phyloP scores from a whole-genome alignment of 2,329 filamentous ascomycete species.

The Fusarium nanum region DNA sequence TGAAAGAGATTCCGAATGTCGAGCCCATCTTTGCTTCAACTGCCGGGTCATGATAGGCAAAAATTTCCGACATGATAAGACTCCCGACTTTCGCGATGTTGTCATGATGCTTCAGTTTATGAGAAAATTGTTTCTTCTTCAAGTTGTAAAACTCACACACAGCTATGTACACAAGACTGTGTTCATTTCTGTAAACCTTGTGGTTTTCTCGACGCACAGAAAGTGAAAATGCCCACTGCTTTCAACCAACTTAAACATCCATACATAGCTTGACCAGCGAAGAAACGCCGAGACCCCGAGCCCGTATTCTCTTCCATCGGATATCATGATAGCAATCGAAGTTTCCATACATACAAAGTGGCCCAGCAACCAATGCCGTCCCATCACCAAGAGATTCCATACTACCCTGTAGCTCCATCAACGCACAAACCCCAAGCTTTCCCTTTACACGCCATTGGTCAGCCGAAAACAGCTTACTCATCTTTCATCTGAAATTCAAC shows the following conservation, averaged over 20 bases:
- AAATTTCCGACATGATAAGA: not conserved
- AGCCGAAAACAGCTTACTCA: not conserved
- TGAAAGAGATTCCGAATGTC: slow-evolving; percentile 14
- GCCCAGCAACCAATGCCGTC: not conserved
- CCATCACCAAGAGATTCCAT: not conserved
- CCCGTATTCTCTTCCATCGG: not conserved
- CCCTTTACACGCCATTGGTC: slow-evolving; percentile 33
- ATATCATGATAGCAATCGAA: not conserved
- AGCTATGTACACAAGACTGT: too few relatives aligned
- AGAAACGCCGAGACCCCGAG: slow-evolving; percentile 2
- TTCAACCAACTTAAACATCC: not conserved
- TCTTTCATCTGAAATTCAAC: not conserved
- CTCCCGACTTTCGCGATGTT: not conserved
- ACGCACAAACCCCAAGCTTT: not conserved
- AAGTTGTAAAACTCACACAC: not conserved
- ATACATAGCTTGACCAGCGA: not conserved
- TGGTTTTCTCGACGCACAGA: not conserved
- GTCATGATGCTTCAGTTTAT: not conserved
- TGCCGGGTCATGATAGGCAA: not conserved
- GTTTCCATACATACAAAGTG: not conserved
- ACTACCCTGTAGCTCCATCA: not conserved
- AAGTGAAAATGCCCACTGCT: not conserved
- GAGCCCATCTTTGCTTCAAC: not conserved
- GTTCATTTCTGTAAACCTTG: not conserved
- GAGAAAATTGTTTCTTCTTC: not conserved